Evolutionary conservation across 305 asterid genomes (phyloP), one percentile per base, ranked within the genome.

Genomic region (Nicotiana rustica): DNA sequence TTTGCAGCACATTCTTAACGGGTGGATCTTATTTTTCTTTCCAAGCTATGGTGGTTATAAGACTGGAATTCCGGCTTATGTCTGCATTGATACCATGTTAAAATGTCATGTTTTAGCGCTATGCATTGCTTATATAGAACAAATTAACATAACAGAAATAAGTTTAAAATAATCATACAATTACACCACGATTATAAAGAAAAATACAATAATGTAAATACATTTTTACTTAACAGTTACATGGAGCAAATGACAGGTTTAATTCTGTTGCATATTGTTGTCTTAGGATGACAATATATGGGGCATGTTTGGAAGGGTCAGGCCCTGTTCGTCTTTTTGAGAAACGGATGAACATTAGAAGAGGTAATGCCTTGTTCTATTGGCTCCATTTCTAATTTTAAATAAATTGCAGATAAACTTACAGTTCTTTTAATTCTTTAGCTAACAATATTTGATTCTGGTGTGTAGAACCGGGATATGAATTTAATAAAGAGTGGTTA

Each of bases 251-350:
- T 75, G 17, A 44, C 0, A 64, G 56, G 36, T 1, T 19, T 31
- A 33, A 31, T 41, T 31, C 6, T 44, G 77, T 8, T 79, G 56
- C 49, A 2, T 59, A 35, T 13, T 52, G 21, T 33, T 80, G 10
- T 71, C 73, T 25, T 84, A 95, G 97, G 93, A 85, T 84, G 86
- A 89, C 87, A 83, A 89, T 93, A 0, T 95, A 95, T 79, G 97
- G 96, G 8, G 88, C 98, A 60, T 95, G 98, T 88, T 86, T 95
- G 79, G 94, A 95, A 86, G 98, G 98, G 56, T 91, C 98, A 6
- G 98, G 93, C 91, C 98, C 97, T 0, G 87, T 91, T 87, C 94
- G 97, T 64, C 96, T 92, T 67, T 91, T 95, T 41, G 98, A 95
- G 85, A 93, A 88, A 86, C 86, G 97, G 61, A 67, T 91, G 68